Base-by-base conservation (phyloP, 2,329 filamentous ascomycete species). In the Pestalotiopsis sp. region DNA sequence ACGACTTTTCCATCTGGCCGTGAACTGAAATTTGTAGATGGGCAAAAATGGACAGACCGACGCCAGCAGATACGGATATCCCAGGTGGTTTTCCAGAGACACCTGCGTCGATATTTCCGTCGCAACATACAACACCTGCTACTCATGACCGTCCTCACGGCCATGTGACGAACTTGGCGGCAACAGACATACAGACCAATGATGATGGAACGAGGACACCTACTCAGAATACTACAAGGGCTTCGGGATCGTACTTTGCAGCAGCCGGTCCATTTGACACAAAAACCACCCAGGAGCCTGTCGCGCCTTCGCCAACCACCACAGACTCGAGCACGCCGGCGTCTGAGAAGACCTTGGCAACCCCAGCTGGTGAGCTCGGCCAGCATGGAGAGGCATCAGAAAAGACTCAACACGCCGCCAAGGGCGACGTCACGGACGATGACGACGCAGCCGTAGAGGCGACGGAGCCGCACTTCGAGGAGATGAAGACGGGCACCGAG, bases 71-170 rank as follows among this genome's bases (percentile, higher is more conserved):
- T 66, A 75, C 70, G 20, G 78, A 78, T 68, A 68, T 80, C 27
- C 78, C 78, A 38, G 78, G 78, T 45, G 78, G 77, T 2, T 80
- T 74, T 38, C 77, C 77, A 4, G 76, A 76, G 69, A 80, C 78
- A 20, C 72, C 73, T 9, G 68, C 71, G 4, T 69, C 73, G 12
- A 68, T 68, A 11, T 70, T 70, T 12, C 49, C 56, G 40, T 66
- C 49, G 4, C 61, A 68, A 11, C 70, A 70, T 12, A 66, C 70
- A 3, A 70, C 70, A 36, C 41, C 68, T 3, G 49, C 23, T 40
- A 59, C 68, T 63, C 65, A 72, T 58, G 27, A 45, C 13, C 13
- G 17, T 23, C 23, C 62, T 67, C 69, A 17, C n/a, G 57, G 56
- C 58, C 71, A 40, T 62, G 68, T 65, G 27, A 58, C 63, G 63